phyloP scores from a whole-genome alignment of 2,329 filamentous ascomycete species.

The Scleromitrula shiraiana region DNA sequence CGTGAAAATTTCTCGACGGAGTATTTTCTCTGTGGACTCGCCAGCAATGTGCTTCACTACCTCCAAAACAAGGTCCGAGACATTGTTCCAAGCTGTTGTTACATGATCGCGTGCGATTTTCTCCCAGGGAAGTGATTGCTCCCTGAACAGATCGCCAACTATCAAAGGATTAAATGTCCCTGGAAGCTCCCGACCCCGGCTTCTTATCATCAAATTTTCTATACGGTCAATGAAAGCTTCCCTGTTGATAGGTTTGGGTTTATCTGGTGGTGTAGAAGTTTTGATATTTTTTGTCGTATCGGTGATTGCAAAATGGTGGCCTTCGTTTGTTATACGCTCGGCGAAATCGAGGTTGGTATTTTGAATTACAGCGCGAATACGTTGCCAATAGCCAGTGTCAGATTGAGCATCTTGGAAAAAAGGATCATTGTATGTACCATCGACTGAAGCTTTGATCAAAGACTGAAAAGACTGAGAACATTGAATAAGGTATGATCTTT shows the following conservation, averaged over 20 bases:
- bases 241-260: conserved; percentile 24
- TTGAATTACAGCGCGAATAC: conserved; percentile 48
- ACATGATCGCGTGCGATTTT: conserved; percentile 32
- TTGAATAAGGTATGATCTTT: conserved; percentile 39
- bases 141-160: conserved; percentile 49
- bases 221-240: conserved; percentile 36
- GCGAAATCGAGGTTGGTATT: conserved; percentile 42
- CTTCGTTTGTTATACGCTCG: conserved; percentile 33
- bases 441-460: conserved; percentile 38
- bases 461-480: conserved; percentile 38
- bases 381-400: conserved; percentile 31
- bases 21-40: conserved; percentile 31
- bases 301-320: conserved; percentile 34
- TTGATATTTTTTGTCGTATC: conserved; percentile 12
- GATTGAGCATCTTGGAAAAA: conserved; percentile 41
- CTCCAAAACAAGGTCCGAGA: conserved; percentile 30
- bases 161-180: conserved; percentile 54
- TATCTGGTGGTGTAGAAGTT: conserved; percentile 12
- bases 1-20: conserved; percentile 34
- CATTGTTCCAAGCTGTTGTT: conserved; percentile 28
- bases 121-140: conserved; percentile 50
- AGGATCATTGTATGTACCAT: conserved; percentile 42
- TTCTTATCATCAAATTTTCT: conserved; percentile 32
- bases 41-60: conserved; percentile 34
- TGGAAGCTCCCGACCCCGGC: conserved; percentile 48